These are phyloP conservation scores for Sonneratia caseolaris DNA, from an alignment of 345 rosid species.

Conservation along the genomic window DNA sequence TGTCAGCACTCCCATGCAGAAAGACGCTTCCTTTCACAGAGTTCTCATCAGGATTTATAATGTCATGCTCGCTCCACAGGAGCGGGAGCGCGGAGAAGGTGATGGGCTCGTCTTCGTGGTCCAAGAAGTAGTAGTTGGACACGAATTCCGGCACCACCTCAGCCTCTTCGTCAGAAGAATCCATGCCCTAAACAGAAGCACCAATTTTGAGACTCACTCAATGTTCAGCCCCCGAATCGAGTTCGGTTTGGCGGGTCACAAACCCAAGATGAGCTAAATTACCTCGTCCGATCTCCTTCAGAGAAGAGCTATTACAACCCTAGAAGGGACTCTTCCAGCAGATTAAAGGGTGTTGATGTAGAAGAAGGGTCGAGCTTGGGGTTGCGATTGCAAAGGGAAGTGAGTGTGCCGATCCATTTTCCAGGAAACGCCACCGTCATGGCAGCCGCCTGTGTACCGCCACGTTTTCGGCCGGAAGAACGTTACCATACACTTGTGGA, in stretches of 20 bases:
- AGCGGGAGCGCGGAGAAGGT: conserved; percentile 61
- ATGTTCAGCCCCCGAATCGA: background rate
- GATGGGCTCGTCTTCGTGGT: conserved; percentile 38
- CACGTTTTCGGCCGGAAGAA: background rate
- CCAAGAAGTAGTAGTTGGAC: conserved; percentile 48
- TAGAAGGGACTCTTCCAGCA: background rate
- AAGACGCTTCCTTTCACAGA: conserved; percentile 24
- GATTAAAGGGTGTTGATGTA: background rate
- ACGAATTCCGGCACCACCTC: conserved; percentile 37
- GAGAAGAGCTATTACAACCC: background rate
- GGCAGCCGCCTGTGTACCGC: background rate
- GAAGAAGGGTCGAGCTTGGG: background rate
- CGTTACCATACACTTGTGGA: too few relatives aligned
- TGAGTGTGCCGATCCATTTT: background rate
- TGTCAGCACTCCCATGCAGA: conserved; percentile 50
- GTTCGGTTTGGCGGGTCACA: background rate
- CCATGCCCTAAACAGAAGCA: conserved; percentile 21
- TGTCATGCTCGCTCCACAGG: conserved; percentile 25
- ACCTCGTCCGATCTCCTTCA: background rate
- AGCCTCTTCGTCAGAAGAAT: conserved; percentile 68
- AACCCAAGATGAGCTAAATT: background rate
- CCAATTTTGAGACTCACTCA: background rate
- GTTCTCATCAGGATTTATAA: conserved; percentile 19
- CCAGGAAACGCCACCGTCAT: background rate
- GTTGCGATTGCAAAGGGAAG: background rate